Conservation (phyloP, 805 yeast genomes). For the Debaryomyces prosopidis region DNA sequence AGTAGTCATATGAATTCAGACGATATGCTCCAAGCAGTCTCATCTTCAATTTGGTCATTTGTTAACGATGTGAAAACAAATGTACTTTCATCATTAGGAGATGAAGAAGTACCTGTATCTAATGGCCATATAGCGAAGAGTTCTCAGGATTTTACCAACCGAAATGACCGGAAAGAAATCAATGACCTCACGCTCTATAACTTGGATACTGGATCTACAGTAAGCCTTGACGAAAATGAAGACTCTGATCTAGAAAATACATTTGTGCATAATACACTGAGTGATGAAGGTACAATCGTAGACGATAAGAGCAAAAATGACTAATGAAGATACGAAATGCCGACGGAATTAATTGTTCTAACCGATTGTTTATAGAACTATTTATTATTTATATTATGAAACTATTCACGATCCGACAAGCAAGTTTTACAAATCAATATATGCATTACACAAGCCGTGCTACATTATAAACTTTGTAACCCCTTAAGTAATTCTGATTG, state of each 20-base stretch:
- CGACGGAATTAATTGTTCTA: too few species aligned
- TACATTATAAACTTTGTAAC: conserved; percentile 32
- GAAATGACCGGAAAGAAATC: background rate
- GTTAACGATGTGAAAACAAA: conserved; percentile 42
- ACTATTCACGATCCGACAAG: too few species aligned
- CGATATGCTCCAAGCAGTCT: conserved; percentile 42
- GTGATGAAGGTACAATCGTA: too few species aligned
- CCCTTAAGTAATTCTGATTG: conserved; percentile 41
- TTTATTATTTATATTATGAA: too few species aligned
- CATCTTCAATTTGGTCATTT: conserved; percentile 44
- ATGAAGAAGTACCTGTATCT: conserved; percentile 8
- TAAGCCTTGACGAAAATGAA: conserved; percentile 12
- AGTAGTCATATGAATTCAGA: conserved; percentile 14
- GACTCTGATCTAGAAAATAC: too few species aligned
- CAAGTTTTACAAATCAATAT: background rate
- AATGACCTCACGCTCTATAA: conserved; percentile 16
- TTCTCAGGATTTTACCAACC: background rate
- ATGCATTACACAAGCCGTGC: background rate
- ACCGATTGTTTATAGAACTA: too few species aligned
- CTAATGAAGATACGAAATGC: too few species aligned
- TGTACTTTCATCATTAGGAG: conserved; percentile 28
- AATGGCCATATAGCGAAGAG: background rate
- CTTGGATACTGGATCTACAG: conserved; percentile 27
- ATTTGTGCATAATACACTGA: too few species aligned
- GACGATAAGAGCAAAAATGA: too few species aligned